These are phyloP conservation scores for Rugonectria rugulosa DNA, from an alignment of 2,329 filamentous ascomycete genomes.

Conservation along the genomic window DNA sequence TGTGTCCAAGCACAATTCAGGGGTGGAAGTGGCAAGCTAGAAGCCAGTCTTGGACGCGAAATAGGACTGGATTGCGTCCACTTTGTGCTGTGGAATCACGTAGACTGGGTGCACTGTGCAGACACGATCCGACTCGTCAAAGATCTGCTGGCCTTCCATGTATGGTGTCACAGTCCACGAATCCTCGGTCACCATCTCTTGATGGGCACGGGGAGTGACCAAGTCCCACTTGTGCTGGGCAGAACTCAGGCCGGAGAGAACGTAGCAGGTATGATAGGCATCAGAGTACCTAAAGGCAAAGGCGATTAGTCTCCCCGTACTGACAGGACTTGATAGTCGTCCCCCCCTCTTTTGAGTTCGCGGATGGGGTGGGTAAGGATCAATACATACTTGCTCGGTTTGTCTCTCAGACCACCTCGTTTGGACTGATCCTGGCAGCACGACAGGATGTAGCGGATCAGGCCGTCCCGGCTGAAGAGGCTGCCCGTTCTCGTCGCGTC, in stretches of 20 bases:
- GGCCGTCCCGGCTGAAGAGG: slow-evolving; percentile 82
- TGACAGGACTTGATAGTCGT: slow-evolving; percentile 19
- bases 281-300: slow-evolving; percentile 71
- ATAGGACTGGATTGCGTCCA: slow-evolving; percentile 70
- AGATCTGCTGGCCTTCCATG: slow-evolving; percentile 66
- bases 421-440: slow-evolving; percentile 80
- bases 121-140: slow-evolving; percentile 75
- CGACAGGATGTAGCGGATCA: slow-evolving; percentile 87
- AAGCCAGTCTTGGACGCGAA: slow-evolving; percentile 68
- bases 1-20: too few species aligned
- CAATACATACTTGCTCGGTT: slow-evolving; percentile 79
- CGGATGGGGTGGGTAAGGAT: slow-evolving; percentile 24
- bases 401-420: slow-evolving; percentile 87
- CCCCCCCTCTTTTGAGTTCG: background rate
- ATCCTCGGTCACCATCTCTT: slow-evolving; percentile 46
- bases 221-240: slow-evolving; percentile 75
- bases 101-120: slow-evolving; percentile 82
- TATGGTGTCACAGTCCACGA: slow-evolving; percentile 58
- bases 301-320: slow-evolving; percentile 17
- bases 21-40: slow-evolving; percentile 44
- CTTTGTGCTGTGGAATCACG: slow-evolving; percentile 77
- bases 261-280: slow-evolving; percentile 93
- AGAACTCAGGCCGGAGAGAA: slow-evolving; percentile 83
- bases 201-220: slow-evolving; percentile 43
- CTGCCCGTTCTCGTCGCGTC: slow-evolving; percentile 46